phyloP scores from a whole-genome alignment of 2,329 filamentous ascomycete species.

The Trichoderma koningiopsis region DNA sequence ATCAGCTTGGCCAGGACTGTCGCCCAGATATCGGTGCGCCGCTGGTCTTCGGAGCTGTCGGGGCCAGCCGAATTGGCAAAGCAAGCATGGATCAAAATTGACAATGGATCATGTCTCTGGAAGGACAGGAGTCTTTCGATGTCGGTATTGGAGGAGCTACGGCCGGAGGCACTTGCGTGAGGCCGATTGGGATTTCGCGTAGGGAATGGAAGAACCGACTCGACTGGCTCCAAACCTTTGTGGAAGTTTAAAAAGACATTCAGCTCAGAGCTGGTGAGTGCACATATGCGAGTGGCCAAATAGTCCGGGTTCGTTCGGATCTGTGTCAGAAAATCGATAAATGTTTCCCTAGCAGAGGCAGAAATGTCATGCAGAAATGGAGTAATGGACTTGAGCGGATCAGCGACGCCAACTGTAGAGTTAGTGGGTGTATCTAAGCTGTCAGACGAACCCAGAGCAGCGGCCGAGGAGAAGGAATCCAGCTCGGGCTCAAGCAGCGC shows the following conservation, averaged over 20 bases:
- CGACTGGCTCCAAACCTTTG: conserved; percentile 76
- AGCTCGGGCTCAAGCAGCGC: conserved; percentile 73
- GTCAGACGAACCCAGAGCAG: conserved; percentile 48
- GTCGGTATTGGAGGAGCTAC: conserved; percentile 55
- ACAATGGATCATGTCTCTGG: conserved; percentile 83
- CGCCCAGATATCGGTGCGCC: conserved; percentile 85
- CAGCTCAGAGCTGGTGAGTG: conserved; percentile 74
- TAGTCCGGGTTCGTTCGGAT: conserved; percentile 87
- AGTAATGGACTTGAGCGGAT: conserved; percentile 44
- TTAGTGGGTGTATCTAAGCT: conserved; percentile 52
- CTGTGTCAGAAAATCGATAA: conserved; percentile 78
- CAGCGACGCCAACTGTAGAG: conserved; percentile 43
- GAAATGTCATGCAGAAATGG: conserved; percentile 75
- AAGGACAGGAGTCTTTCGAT: conserved; percentile 86
- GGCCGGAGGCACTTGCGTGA: conserved; percentile 49
- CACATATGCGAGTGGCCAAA: conserved; percentile 77
- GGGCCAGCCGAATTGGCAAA: conserved; percentile 85
- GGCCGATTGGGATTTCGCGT: conserved; percentile 51
- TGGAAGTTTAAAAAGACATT: conserved; percentile 76
- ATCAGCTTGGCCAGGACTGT: conserved; percentile 83
- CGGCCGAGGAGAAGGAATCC: conserved; percentile 55
- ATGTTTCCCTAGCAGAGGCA: conserved; percentile 69
- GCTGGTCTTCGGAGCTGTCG: conserved; percentile 77
- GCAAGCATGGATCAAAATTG: conserved; percentile 81
- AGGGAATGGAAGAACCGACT: conserved; percentile 78